phyloP scores from a whole-genome alignment of 352 stramenopile genomes.

The Globisporangium nunn region DNA sequence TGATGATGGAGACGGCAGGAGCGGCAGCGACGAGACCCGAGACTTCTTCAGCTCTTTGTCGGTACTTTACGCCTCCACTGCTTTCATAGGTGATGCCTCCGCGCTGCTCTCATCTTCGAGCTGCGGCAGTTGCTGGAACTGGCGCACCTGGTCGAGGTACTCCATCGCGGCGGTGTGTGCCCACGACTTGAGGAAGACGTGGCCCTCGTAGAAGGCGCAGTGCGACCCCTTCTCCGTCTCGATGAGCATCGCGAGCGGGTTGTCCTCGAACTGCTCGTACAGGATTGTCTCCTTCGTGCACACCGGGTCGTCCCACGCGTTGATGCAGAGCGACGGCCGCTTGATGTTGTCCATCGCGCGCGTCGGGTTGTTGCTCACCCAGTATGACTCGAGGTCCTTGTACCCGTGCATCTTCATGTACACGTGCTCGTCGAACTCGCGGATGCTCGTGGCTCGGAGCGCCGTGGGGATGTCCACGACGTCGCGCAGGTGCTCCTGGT shows the following conservation, averaged over 20 bases:
- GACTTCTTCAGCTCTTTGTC: no score
- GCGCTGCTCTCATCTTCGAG: no score
- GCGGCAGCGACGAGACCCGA: no score
- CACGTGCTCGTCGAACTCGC: constrained; percentile 70
- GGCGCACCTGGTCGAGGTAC: constrained; percentile 56
- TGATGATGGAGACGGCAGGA: neutral
- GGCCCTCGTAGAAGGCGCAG: constrained; percentile 71
- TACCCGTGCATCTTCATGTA: constrained; percentile 82
- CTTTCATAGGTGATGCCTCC: no score
- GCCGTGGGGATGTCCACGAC: constrained; percentile 44
- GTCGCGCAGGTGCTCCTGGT: constrained; percentile 30
- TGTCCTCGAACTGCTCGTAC: constrained; percentile 43
- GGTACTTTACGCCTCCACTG: no score
- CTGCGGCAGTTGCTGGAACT: constrained; percentile 17
- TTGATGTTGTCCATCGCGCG: constrained; percentile 41
- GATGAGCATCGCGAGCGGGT: constrained; percentile 47
- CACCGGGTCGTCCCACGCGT: constrained; percentile 70
- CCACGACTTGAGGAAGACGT: constrained; percentile 56
- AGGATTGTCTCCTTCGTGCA: constrained; percentile 71
- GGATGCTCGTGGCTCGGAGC: constrained; percentile 43
- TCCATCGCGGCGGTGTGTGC: constrained; percentile 44
- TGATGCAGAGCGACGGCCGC: constrained; percentile 63
- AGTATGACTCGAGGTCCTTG: constrained; percentile 54
- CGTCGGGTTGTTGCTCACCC: constrained; percentile 72
- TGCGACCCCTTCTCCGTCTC: constrained; percentile 58